phyloP scores from a whole-genome alignment of 2,329 filamentous ascomycete genomes.

The Colletotrichum melonis region DNA sequence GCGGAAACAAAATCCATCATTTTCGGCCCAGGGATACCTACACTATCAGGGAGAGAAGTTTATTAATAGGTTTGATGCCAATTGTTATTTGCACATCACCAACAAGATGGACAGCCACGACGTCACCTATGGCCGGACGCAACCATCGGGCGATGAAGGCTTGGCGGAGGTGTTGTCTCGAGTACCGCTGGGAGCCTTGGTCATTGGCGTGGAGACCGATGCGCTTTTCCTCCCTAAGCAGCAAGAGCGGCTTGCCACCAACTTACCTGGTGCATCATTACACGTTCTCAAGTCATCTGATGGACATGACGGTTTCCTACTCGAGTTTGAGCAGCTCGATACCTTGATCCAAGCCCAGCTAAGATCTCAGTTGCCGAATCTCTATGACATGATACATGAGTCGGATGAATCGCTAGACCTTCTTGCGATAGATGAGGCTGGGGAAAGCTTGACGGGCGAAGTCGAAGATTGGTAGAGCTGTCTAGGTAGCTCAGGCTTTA shows the following conservation, averaged over 20 bases:
- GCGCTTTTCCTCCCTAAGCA: conserved; percentile 47
- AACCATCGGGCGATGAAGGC: conserved; percentile 49
- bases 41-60: conserved; percentile 53
- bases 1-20: conserved; percentile 38
- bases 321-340: conserved; percentile 48
- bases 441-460: conserved; percentile 17
- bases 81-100: conserved; percentile 51
- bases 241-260: conserved; percentile 44
- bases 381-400: neutral
- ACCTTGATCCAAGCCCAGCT: conserved; percentile 40
- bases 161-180: conserved; percentile 39
- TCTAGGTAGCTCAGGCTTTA: neutral
- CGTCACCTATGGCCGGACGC: conserved; percentile 42
- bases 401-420: neutral
- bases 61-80: conserved; percentile 50
- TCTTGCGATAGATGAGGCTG: neutral
- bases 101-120: conserved; percentile 53
- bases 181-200: conserved; percentile 43
- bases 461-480: conserved; percentile 73
- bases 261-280: conserved; percentile 43
- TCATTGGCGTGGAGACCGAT: conserved; percentile 49
- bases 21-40: conserved; percentile 50
- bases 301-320: conserved; percentile 50
- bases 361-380: neutral
- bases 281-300: conserved; percentile 43